A percentile compares a stretch with the other conserved stretches of the same genome.
These are phyloP conservation scores for Aureobasidium sp. DNA, from an alignment of 2,329 filamentous ascomycete genomes.

Conservation along the genomic window DNA sequence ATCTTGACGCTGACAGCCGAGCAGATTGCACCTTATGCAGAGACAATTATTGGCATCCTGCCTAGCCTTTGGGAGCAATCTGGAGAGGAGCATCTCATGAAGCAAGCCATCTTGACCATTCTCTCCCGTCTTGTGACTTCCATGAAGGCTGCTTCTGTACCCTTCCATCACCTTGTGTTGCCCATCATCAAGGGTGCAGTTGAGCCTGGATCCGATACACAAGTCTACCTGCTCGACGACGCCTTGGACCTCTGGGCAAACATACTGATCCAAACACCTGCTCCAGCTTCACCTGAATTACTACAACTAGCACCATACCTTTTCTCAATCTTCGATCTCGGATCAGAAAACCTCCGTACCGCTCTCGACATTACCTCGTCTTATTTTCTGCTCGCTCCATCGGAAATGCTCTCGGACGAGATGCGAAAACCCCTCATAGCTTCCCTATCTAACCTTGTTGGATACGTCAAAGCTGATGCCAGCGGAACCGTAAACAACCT, in stretches of 20 bases:
- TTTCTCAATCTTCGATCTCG: constrained; percentile 38
- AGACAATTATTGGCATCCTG: constrained; percentile 71
- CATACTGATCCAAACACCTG: constrained; percentile 54
- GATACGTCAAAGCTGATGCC: constrained; percentile 37
- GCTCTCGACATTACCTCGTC: constrained; percentile 41
- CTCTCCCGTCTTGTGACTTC: constrained; percentile 77
- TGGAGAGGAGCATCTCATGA: constrained; percentile 83
- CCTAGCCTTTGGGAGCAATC: constrained; percentile 79
- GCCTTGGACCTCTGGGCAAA: constrained; percentile 81
- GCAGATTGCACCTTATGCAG: constrained; percentile 54
- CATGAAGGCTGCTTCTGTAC: constrained; percentile 67
- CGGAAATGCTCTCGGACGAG: constrained; percentile 35
- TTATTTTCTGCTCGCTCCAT: constrained; percentile 39
- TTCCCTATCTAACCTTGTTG: constrained; percentile 34
- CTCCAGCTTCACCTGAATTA: constrained; percentile 32
- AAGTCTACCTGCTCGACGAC: constrained; percentile 82
- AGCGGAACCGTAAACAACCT: constrained; percentile 39
- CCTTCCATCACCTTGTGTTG: constrained; percentile 71
- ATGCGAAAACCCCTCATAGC: constrained; percentile 32
- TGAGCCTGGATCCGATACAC: constrained; percentile 61
- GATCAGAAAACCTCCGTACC: constrained; percentile 39
- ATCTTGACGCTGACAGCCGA: constrained; percentile 23
- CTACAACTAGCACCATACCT: constrained; percentile 36
- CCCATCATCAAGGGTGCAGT: constrained; percentile 76
- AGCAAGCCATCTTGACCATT: constrained; percentile 83